A percentile compares a stretch with the other conserved stretches of the same genome.
Conservation (phyloP, 306 rosid genomes). For the Quercus agrifolia region DNA sequence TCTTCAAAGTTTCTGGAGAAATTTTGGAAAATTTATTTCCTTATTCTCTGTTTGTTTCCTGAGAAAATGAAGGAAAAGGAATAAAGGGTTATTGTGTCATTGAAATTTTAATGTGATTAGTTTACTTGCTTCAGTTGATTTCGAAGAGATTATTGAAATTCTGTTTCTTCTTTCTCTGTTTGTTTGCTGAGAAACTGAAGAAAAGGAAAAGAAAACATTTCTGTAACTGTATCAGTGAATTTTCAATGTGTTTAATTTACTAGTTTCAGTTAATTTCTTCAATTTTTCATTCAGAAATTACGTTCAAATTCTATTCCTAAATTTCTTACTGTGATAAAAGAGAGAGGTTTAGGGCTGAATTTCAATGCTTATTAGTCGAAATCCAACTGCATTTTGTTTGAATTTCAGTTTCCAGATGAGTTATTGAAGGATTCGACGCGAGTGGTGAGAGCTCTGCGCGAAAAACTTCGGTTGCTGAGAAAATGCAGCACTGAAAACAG, state of each 20-base stretch:
- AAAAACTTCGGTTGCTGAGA: constrained; percentile 35
- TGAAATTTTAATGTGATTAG: too few species aligned
- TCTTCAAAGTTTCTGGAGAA: too few species aligned
- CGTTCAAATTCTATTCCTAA: not conserved
- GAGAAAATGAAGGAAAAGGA: too few species aligned
- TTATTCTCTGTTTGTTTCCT: too few species aligned
- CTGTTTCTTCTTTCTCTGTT: not conserved
- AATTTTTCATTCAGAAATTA: not conserved
- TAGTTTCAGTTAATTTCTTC: not conserved
- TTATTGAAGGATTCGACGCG: constrained; percentile 67
- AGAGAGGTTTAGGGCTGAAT: not conserved
- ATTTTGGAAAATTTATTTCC: too few species aligned
- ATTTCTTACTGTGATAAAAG: not conserved
- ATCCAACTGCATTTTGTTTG: not conserved
- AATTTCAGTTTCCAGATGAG: constrained; percentile 77
- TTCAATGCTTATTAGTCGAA: not conserved
- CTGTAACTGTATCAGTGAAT: too few species aligned
- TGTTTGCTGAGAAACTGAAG: constrained; percentile 1
- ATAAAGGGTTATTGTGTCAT: too few species aligned
- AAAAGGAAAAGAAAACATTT: not conserved
- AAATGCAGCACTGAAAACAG: constrained; percentile 13
- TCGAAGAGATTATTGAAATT: too few species aligned
- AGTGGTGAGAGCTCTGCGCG: constrained; percentile 56
- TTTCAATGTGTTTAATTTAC: not conserved
- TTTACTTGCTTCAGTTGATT: too few species aligned